Base-by-base conservation (phyloP, 345 rosid species). In the Salix arbutifolia region DNA sequence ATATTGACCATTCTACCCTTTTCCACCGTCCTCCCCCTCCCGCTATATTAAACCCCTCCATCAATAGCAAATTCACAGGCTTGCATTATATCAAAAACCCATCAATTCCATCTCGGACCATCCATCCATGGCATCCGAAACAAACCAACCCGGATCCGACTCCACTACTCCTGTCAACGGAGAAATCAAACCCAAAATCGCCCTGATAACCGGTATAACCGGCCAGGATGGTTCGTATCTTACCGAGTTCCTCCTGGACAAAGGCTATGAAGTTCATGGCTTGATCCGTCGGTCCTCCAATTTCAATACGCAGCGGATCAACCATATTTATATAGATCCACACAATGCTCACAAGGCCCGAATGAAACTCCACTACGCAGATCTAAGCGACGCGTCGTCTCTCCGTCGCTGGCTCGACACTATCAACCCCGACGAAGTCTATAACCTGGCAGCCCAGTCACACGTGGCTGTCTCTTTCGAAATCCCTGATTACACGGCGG, bases 161-260 rank as follows among this genome's bases (percentile, higher is more conserved):
- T 71, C 84, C 66, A 61, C 53, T 61, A 44, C 72, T 33, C 0
- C 71, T 35, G 71, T 1, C 7, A 86, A 84, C 42, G 92, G 85
- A 42, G 88, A 76, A 2, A 69, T 28, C 8, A 74, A 70, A n/a
- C 76, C 61, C 62, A 92, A 85, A 82, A 72, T 89, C 65, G 99
- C 99, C 37, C 79, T 95, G 28, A 86, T 95, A 78, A 91, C 99
- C 28, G 99, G 99, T 14, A 93, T 95, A 70, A 95, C 99, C 16
- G 98, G 99, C 6, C 99, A 95, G 60, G 99, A 95, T 60, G 99
- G 99, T 13, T 95, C 99, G 1, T 95, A 95, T 83, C 91, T 95
- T 31, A 91, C 99, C 0, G 94, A 95, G 76, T 90, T 95, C 79
- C 88, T 95, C 44, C 96, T 95, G 72, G 56, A 77, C 61, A 93